phyloP scores from a whole-genome alignment of 192 early-diverging fungal genomes.

The Gaertneriomyces sp. region DNA sequence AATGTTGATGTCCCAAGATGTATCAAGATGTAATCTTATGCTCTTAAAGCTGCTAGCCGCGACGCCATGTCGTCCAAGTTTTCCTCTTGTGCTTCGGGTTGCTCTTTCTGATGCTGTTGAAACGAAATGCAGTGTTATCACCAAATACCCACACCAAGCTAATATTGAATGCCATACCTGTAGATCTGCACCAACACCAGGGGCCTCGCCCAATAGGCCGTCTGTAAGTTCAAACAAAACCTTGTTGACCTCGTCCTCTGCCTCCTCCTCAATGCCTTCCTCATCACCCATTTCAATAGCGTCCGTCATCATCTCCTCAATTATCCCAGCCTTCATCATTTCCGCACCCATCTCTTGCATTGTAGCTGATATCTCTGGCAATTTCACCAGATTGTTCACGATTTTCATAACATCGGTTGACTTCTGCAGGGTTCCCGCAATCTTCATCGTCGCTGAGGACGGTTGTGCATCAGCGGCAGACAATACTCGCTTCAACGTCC shows the following conservation, averaged over 20 bases:
- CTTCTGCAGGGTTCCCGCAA: constrained; percentile 83
- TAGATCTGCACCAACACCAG: constrained; percentile 56
- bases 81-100: constrained; percentile 65
- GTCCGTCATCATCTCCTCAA: constrained; percentile 94
- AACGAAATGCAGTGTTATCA: constrained; percentile 2
- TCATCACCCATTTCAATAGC: constrained; percentile 84
- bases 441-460: constrained; percentile 71
- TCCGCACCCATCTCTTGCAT: constrained; percentile 94
- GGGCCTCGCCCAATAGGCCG: constrained; percentile 62
- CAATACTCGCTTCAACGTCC: neutral
- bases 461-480: neutral
- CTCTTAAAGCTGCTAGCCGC: constrained; percentile 75
- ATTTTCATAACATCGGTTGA: constrained; percentile 85
- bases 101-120: constrained; percentile 32
- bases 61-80: constrained; percentile 82
- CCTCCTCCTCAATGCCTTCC: constrained; percentile 89
- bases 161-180: constrained; percentile 31
- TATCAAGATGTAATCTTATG: constrained; percentile 33
- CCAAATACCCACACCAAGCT: constrained; percentile 27
- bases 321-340: constrained; percentile 97
- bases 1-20: neutral
- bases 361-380: constrained; percentile 77
- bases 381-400: constrained; percentile 80
- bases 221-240: constrained; percentile 86
- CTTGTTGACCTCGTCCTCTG: constrained; percentile 88